Conservation (phyloP, 2,329 filamentous ascomycete genomes). For the Gaeumannomyces tritici region DNA sequence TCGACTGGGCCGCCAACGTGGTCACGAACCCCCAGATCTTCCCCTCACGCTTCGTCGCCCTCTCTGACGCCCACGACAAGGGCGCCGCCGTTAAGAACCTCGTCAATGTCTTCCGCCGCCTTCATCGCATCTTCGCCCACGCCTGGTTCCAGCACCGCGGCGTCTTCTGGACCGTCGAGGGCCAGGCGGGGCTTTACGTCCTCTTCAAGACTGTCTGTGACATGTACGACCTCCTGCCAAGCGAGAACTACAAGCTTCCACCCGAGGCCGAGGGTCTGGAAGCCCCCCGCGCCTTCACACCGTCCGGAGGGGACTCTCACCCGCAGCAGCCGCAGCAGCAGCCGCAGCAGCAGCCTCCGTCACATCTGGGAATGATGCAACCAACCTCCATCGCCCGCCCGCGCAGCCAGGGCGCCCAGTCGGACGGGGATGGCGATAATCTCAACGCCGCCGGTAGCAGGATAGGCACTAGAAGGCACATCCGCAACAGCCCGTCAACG, state of each 20-base stretch:
- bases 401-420: neutral
- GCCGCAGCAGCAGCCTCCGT: neutral
- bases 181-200: slow-evolving; percentile 82
- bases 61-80: slow-evolving; percentile 48
- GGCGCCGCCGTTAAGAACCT: slow-evolving; percentile 68
- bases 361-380: neutral
- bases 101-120: slow-evolving; percentile 86
- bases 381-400: neutral
- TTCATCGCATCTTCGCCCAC: slow-evolving; percentile 96
- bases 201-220: slow-evolving; percentile 98
- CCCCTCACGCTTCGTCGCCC: slow-evolving; percentile 65
- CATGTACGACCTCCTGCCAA: slow-evolving; percentile 76
- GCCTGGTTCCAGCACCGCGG: slow-evolving; percentile 97
- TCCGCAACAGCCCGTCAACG: slow-evolving; percentile 68
- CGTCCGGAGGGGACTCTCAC: neutral
- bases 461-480: slow-evolving; percentile 74
- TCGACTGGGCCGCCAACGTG: slow-evolving; percentile 94
- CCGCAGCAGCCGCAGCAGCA: slow-evolving; percentile 7
- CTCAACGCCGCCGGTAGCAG: slow-evolving; percentile 39
- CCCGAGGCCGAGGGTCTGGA: slow-evolving; percentile 85
- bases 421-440: slow-evolving; percentile 35
- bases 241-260: slow-evolving; percentile 93
- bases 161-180: slow-evolving; percentile 91
- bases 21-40: slow-evolving; percentile 94
- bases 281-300: slow-evolving; percentile 12